Conservation (phyloP, 345 rosid genomes). For the Arabidopsis suecica region DNA sequence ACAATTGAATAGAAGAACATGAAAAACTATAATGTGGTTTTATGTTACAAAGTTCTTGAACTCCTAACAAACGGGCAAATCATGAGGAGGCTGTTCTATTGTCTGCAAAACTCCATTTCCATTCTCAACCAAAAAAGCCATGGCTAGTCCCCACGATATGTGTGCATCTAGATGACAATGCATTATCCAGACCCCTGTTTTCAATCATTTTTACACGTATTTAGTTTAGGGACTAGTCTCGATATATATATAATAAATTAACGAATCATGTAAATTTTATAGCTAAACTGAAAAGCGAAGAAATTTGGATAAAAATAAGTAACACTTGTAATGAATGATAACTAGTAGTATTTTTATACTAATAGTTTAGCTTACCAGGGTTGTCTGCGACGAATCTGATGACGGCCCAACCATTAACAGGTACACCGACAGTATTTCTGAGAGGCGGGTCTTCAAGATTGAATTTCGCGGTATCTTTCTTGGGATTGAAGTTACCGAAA, state of each 20-base stretch:
- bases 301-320: too few relatives aligned
- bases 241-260: too few relatives aligned
- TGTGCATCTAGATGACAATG: conserved; percentile 98
- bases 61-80: conserved; percentile 68
- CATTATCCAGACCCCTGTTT: conserved; percentile 89
- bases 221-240: too few relatives aligned
- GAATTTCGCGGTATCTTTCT: conserved; percentile 65
- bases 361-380: conserved; percentile 61
- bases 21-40: conserved; percentile 21
- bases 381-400: conserved; percentile 95
- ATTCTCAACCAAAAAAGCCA: conserved; percentile 84
- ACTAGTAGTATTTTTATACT: too few relatives aligned
- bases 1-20: conserved; percentile 24
- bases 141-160: conserved; percentile 85
- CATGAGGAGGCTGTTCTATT: conserved; percentile 69
- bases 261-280: neutral
- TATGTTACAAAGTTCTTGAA: conserved; percentile 5
- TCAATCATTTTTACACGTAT: neutral
- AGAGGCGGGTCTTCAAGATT: conserved; percentile 90
- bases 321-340: too few relatives aligned
- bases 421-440: conserved; percentile 80
- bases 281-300: too few relatives aligned
- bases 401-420: conserved; percentile 87
- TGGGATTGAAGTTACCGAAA: conserved; percentile 87
- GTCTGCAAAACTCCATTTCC: conserved; percentile 66